Conservation (phyloP, 306 rosid genomes). For the Dalbergia cochinchinensis region DNA sequence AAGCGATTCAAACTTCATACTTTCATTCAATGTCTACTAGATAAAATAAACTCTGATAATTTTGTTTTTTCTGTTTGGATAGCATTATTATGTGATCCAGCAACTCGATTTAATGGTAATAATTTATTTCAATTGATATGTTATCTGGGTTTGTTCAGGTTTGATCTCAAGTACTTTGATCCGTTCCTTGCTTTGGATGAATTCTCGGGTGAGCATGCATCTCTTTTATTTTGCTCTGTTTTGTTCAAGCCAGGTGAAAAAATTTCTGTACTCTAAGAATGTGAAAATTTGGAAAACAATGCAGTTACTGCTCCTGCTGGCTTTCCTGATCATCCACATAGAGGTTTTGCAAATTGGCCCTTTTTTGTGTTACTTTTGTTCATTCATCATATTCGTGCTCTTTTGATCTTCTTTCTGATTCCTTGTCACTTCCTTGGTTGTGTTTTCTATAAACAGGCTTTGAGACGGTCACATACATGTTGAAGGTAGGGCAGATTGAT, state of each 20-base stretch:
- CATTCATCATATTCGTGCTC: neutral
- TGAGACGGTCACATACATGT: slow-evolving; percentile 98
- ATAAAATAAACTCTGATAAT: too few relatives aligned
- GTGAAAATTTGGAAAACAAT: slow-evolving; percentile 33
- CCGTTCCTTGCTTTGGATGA: slow-evolving; percentile 95
- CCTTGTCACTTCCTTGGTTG: slow-evolving; percentile 8
- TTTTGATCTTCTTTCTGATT: slow-evolving; percentile 40
- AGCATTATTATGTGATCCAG: neutral
- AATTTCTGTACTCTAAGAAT: slow-evolving; percentile 25
- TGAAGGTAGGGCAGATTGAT: slow-evolving; percentile 69
- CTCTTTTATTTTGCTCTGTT: slow-evolving; percentile 41
- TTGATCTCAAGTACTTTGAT: slow-evolving; percentile 92
- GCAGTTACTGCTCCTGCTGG: slow-evolving; percentile 98
- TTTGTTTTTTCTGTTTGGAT: neutral
- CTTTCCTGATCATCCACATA: slow-evolving; percentile 97
- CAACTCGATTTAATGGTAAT: too few relatives aligned
- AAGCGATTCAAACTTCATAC: too few relatives aligned
- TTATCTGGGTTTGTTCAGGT: slow-evolving; percentile 59
- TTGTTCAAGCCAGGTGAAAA: neutral
- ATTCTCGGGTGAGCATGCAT: slow-evolving; percentile 76
- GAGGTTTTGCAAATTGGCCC: slow-evolving; percentile 61
- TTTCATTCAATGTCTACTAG: too few relatives aligned
- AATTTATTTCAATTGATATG: neutral
- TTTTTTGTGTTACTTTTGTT: neutral
- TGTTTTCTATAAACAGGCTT: slow-evolving; percentile 68